A percentile compares a stretch with the other conserved stretches of the same genome.
phyloP scores from a whole-genome alignment of 1,139 yeast genomes.

The Saccharomyces pastorianus region DNA sequence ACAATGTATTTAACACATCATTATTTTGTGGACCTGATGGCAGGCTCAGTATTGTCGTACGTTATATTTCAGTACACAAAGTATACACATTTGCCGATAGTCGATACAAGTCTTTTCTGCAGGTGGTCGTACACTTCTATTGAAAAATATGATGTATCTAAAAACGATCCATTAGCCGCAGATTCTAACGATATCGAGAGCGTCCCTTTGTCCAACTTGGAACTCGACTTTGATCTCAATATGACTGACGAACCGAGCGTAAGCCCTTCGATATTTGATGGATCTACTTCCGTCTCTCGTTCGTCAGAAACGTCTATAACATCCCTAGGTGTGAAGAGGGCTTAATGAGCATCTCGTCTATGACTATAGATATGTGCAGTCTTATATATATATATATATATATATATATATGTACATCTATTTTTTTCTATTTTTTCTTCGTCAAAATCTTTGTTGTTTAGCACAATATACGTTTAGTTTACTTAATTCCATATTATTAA shows the following conservation, averaged over 20 bases:
- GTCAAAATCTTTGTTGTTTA: not conserved
- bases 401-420: too few relatives aligned
- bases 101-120: constrained; percentile 53
- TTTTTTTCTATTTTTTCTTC: constrained; percentile 1
- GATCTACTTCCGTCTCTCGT: constrained; percentile 21
- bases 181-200: constrained; percentile 26
- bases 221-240: constrained; percentile 20
- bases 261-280: constrained; percentile 27
- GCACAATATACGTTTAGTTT: not conserved
- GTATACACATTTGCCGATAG: constrained; percentile 65
- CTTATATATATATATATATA: not conserved
- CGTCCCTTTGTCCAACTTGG: constrained; percentile 22
- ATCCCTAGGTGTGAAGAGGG: constrained; percentile 16
- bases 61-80: constrained; percentile 66
- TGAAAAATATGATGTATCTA: constrained; percentile 28
- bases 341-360: not conserved
- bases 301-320: constrained; percentile 30
- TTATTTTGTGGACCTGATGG: constrained; percentile 84
- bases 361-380: not conserved
- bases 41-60: constrained; percentile 75
- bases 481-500: not conserved
- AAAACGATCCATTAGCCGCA: constrained; percentile 32
- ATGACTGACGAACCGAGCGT: constrained; percentile 17
- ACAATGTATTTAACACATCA: constrained; percentile 97
- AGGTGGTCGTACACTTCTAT: constrained; percentile 70